phyloP scores from a whole-genome alignment of 2,329 filamentous ascomycete species.

The Aspergillus spinulosporus region DNA sequence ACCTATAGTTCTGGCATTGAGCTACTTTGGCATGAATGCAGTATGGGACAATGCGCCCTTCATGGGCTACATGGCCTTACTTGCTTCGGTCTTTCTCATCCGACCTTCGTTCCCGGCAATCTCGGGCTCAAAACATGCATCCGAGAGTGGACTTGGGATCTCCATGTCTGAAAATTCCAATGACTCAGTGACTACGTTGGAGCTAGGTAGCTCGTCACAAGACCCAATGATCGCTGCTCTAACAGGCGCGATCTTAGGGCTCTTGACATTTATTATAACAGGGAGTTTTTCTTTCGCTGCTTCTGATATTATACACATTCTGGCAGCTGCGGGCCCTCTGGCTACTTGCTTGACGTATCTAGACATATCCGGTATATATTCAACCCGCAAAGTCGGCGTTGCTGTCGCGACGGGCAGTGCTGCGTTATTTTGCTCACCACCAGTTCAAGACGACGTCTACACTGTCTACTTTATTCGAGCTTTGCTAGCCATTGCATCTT shows the following conservation, averaged over 20 bases:
- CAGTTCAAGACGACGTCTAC: conserved; percentile 29
- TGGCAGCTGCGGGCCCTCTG: conserved; percentile 27
- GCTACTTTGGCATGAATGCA: conserved; percentile 33
- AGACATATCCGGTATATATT: conserved; percentile 29
- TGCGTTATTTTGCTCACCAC: conserved; percentile 33
- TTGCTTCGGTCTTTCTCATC: conserved; percentile 48
- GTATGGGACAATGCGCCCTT: conserved; percentile 40
- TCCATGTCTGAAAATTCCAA: conserved; percentile 4
- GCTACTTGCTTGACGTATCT: conserved; percentile 30
- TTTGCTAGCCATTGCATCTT: conserved; percentile 31
- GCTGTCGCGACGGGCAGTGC: conserved; percentile 29
- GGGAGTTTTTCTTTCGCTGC: conserved; percentile 23
- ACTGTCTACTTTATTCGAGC: conserved; percentile 30
- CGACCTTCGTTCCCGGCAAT: conserved; percentile 47
- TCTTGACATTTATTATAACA: conserved; percentile 27
- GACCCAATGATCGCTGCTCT: conserved; percentile 33
- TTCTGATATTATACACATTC: conserved; percentile 28
- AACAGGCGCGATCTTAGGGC: conserved; percentile 29
- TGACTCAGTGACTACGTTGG: conserved; percentile 15
- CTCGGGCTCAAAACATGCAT: conserved; percentile 12
- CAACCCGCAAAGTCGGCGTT: conserved; percentile 35
- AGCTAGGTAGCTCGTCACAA: conserved; percentile 18
- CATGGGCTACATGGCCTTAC: conserved; percentile 50
- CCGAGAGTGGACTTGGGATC: conserved; percentile 28
- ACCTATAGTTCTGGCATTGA: conserved; percentile 24